phyloP scores from a whole-genome alignment of 805 yeast species.

The Candida coleopterorum region DNA sequence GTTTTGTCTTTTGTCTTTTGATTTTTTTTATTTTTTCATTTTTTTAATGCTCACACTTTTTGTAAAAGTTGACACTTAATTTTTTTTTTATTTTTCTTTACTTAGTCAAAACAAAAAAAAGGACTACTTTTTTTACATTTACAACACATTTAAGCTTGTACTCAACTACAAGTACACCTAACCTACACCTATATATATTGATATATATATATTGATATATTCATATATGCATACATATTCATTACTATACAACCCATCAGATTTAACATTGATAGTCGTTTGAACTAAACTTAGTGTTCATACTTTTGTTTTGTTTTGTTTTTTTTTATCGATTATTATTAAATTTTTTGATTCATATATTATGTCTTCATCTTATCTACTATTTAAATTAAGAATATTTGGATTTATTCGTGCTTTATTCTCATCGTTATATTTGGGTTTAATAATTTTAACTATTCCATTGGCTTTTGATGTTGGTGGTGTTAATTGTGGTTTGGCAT shows the following conservation, averaged over 20 bases:
- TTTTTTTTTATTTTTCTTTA: constrained; percentile 1
- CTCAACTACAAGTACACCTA: constrained; percentile 5
- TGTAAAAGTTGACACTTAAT: neutral
- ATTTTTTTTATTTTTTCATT: too few species aligned
- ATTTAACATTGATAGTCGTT: neutral
- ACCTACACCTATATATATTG: too few species aligned
- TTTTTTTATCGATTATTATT: too few species aligned
- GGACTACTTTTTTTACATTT: neutral
- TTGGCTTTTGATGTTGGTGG: constrained; percentile 95
- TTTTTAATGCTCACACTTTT: constrained; percentile 1
- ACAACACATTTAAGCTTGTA: neutral
- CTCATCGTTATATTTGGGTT: constrained; percentile 48
- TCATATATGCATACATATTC: too few species aligned
- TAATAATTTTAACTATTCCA: constrained; percentile 80
- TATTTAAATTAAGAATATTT: constrained; percentile 5
- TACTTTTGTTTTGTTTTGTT: too few species aligned
- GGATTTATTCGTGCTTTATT: constrained; percentile 9
- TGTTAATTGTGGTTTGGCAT: constrained; percentile 80
- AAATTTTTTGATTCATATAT: too few species aligned
- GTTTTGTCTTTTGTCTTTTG: too few species aligned
- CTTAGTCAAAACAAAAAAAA: constrained; percentile 1
- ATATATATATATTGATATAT: too few species aligned
- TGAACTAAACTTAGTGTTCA: neutral
- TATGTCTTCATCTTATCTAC: constrained; percentile 2
- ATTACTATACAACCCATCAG: neutral